Evolutionary conservation across 176 grass and related monocot species (phyloP).

Genomic region (Eragrostis nindensis): DNA sequence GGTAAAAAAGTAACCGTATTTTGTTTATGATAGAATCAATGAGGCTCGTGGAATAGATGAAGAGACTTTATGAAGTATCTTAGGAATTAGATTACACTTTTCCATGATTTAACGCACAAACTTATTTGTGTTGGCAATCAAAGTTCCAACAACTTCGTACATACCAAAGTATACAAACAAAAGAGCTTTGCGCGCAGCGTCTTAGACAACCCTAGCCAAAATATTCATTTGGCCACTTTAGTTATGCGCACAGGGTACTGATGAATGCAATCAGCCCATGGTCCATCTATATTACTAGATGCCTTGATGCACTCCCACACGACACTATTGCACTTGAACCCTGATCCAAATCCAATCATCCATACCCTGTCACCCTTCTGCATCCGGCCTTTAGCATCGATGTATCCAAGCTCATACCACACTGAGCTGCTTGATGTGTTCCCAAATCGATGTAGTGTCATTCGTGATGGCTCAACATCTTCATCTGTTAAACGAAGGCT

Average conservation of each 20-base stretch:
- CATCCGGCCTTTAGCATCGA: constrained; percentile 26
- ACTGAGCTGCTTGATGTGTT: constrained; percentile 52
- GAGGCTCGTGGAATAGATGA: not conserved
- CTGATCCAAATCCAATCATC: constrained; percentile 52
- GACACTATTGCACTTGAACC: constrained; percentile 49
- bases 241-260: constrained; percentile 3
- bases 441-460: constrained; percentile 42
- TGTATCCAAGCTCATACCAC: constrained; percentile 49
- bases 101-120: not conserved
- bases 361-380: constrained; percentile 1
- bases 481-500: constrained; percentile 20
- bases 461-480: constrained; percentile 37
- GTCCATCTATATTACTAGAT: not conserved
- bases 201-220: no score
- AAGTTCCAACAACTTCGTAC: not conserved
- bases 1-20: no score
- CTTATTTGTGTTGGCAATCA: not conserved
- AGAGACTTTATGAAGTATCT: not conserved
- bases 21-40: no score
- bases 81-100: not conserved
- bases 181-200: not conserved
- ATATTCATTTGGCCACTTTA: not conserved
- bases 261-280: constrained; percentile 40
- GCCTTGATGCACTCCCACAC: constrained; percentile 28
- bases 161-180: no score